Base-by-base conservation (phyloP, 768 basidiomycete species). In the Kwoniella europaea region DNA sequence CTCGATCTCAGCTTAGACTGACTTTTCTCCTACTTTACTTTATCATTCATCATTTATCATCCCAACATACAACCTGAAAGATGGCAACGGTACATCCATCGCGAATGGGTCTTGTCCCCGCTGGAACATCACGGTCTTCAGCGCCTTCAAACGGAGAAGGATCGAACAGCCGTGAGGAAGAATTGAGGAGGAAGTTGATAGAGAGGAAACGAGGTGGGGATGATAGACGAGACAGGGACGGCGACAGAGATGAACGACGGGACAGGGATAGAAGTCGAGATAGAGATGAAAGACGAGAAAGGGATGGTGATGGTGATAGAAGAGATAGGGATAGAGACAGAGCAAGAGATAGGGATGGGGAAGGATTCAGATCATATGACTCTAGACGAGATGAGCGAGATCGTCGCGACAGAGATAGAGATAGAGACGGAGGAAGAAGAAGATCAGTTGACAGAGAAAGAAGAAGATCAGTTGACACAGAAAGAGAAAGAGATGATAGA, bases 11-110 rank as follows among this genome's bases (percentile, higher is more conserved):
- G 10, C 57, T 15, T 6, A 58, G 20, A 58, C 10, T 18, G 24
- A 61, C 42, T n/a, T 61, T 44, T 61, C 57, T 24, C 42, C 16
- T 27, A 27, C 59, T 43, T 27, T 43, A 27, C 18, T 22, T 59
- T 24, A 27, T 59, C 54, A 18, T 55, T 20, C 54, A 55, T 35
- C 35, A 35, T 4, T 6, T 6, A 35, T 35, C 35, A 35, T 35
- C 6, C 35, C 35, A 35, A 9, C 35, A 35, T 35, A 35, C 6
- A 7, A 35, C 54, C 27, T 16, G 13, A 10, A 62, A 16, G 35
- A 81, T 81, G 79, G 78, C 79, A 4, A 74, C 79, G 1, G 75
- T 82, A 13, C 80, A 82, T 63, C 80, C 80, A n/a, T 82, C 80
- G 6, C 68, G 80, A 27, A 24, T 82, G 44, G 74, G 77, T 20